A percentile compares a stretch with the other conserved stretches of the same genome.
phyloP scores from a whole-genome alignment of 2,329 filamentous ascomycete species.

The Reticulascus tulasneorum region DNA sequence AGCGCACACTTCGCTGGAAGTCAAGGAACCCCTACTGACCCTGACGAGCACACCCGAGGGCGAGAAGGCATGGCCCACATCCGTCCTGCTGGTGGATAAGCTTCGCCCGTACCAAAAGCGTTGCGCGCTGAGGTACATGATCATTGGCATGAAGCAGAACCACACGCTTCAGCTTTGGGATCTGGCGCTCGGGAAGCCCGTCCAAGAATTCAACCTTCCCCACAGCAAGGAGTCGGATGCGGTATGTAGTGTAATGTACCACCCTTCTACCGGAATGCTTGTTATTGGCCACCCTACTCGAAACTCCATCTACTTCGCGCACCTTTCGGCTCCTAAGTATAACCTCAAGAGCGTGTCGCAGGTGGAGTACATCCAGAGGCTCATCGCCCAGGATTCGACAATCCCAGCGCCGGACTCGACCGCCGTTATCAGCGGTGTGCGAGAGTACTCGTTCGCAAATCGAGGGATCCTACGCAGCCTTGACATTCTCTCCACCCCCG shows the following conservation, averaged over 20 bases:
- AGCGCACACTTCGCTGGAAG: constrained; percentile 61
- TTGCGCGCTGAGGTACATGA: constrained; percentile 86
- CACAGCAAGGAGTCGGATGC: constrained; percentile 95
- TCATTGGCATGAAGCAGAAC: constrained; percentile 98
- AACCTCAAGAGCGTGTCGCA: constrained; percentile 78
- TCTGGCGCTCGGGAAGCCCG: constrained; percentile 87
- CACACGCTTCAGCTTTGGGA: constrained; percentile 99
- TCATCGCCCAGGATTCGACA: constrained; percentile 66
- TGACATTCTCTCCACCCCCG: constrained; percentile 75
- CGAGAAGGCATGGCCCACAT: constrained; percentile 96
- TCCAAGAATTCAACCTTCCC: constrained; percentile 94
- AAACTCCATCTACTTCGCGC: constrained; percentile 96
- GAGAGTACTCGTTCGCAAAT: constrained; percentile 87
- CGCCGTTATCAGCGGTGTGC: constrained; percentile 93
- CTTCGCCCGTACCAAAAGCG: constrained; percentile 88
- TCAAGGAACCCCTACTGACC: constrained; percentile 82
- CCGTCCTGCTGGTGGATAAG: constrained; percentile 94
- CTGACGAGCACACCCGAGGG: constrained; percentile 80
- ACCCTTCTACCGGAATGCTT: constrained; percentile 87
- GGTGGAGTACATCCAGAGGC: constrained; percentile 77
- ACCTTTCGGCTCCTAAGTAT: constrained; percentile 92
- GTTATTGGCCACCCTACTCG: constrained; percentile 92
- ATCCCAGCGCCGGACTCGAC: constrained; percentile 88
- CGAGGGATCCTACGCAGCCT: constrained; percentile 85
- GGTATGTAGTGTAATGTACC: constrained; percentile 96